phyloP scores from a whole-genome alignment of 441 rosid genomes.

The Metrosideros polymorpha region DNA sequence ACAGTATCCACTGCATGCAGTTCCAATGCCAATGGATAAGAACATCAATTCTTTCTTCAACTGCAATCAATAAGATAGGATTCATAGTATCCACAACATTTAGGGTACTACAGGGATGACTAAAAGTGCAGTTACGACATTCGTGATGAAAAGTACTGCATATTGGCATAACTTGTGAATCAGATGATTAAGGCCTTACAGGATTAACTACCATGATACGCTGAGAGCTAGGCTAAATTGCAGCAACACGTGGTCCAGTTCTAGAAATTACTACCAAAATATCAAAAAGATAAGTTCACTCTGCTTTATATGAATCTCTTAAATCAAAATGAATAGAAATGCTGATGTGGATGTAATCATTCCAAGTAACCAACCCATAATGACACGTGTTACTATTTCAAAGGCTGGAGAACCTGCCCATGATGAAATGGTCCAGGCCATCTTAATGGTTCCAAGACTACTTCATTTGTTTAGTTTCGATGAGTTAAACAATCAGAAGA shows the following conservation, averaged over 20 bases:
- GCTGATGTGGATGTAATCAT: background rate
- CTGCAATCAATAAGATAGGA: constrained; percentile 29
- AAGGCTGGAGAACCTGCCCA: background rate
- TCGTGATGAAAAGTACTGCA: background rate
- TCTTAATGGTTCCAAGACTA: background rate
- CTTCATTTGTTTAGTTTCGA: background rate
- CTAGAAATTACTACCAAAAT: background rate
- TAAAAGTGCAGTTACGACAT: background rate
- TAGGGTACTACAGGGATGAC: background rate
- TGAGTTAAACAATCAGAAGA: background rate
- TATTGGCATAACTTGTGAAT: background rate
- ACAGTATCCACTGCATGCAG: constrained; percentile 76
- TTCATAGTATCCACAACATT: constrained; percentile 3
- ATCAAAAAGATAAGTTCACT: background rate
- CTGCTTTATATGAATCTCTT: background rate
- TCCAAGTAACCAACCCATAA: background rate
- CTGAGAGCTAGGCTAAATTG: background rate
- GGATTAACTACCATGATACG: background rate
- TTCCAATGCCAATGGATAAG: constrained; percentile 72
- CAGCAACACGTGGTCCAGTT: background rate
- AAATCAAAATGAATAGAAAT: background rate
- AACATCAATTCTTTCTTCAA: constrained; percentile 68
- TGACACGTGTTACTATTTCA: background rate
- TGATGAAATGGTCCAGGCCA: background rate
- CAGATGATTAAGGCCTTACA: background rate